A percentile compares a stretch with the other conserved stretches of the same genome.
phyloP scores from a whole-genome alignment of 768 basidiomycete genomes.

The Tubosaeta brunneosetosa region DNA sequence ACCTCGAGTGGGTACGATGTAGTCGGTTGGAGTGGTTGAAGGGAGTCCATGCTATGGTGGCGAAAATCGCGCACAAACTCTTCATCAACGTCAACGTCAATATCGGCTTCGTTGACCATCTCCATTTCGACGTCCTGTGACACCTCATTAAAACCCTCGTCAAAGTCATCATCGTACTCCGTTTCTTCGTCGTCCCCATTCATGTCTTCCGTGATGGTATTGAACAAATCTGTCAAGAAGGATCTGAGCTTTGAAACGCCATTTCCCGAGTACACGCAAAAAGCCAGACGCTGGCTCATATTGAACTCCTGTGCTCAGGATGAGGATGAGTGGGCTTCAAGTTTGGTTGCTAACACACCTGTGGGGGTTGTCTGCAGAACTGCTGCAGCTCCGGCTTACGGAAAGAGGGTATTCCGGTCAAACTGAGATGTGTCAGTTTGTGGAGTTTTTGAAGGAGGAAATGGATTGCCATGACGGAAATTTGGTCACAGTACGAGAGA shows the following conservation, averaged over 20 bases:
- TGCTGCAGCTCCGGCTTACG: conserved; percentile 77
- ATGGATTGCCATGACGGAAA: conserved; percentile 87
- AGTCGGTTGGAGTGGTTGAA: conserved; percentile 13
- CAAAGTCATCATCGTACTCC: conserved; percentile 52
- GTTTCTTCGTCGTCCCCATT: conserved; percentile 63
- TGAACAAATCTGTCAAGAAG: conserved; percentile 72
- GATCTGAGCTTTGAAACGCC: conserved; percentile 80
- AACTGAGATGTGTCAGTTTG: conserved; percentile 88
- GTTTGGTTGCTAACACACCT: conserved; percentile 45
- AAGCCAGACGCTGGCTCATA: conserved; percentile 78
- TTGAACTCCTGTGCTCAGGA: conserved; percentile 72
- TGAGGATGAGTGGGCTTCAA: conserved; percentile 2
- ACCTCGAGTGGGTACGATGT: conserved; percentile 20
- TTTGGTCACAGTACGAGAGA: conserved; percentile 94
- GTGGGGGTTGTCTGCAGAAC: conserved; percentile 85
- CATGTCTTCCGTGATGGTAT: conserved; percentile 66
- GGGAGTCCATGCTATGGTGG: conserved; percentile 16
- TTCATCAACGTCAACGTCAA: conserved; percentile 45
- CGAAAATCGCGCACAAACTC: conserved; percentile 35
- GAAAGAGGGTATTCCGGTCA: conserved; percentile 97
- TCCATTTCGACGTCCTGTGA: conserved; percentile 31
- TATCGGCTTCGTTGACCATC: conserved; percentile 35
- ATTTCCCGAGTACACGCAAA: conserved; percentile 95
- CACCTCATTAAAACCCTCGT: conserved; percentile 32
- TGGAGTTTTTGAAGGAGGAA: conserved; percentile 85